Evolutionary conservation across 768 basidiomycete species (phyloP).

Genomic region (Leccinum subtestaceum): DNA sequence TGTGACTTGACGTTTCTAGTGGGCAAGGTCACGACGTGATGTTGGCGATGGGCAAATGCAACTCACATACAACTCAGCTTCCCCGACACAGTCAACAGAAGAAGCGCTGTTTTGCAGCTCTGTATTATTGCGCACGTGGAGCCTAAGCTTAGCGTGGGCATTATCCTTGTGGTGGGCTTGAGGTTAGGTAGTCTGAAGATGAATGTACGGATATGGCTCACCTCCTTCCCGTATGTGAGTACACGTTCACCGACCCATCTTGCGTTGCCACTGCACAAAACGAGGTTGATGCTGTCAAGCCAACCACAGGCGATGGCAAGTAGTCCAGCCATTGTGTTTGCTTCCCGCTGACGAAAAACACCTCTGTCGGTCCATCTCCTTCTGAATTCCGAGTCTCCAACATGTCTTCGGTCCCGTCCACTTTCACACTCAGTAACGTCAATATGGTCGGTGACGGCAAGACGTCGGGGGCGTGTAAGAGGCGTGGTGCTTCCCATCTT

Average conservation of each 20-base stretch:
- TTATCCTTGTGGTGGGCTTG: constrained; percentile 47
- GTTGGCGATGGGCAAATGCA: neutral
- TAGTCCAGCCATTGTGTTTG: constrained; percentile 90
- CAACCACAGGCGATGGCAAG: constrained; percentile 68
- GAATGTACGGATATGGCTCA: constrained; percentile 32
- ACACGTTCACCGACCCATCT: constrained; percentile 80
- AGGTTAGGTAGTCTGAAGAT: neutral
- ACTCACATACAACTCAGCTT: constrained; percentile 74
- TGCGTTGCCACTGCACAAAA: constrained; percentile 78
- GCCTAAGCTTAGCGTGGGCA: constrained; percentile 75
- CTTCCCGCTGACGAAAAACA: constrained; percentile 61
- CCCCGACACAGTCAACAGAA: constrained; percentile 72
- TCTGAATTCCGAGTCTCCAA: constrained; percentile 81
- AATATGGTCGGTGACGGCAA: constrained; percentile 55
- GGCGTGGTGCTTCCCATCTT: constrained; percentile 17
- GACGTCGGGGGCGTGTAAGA: constrained; percentile 20
- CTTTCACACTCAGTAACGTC: constrained; percentile 53
- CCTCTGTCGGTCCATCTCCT: constrained; percentile 60
- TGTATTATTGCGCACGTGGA: constrained; percentile 68
- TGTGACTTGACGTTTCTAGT: constrained; percentile 77
- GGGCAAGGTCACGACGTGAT: constrained; percentile 4
- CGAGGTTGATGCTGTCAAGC: constrained; percentile 55
- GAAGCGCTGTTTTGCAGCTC: constrained; percentile 57
- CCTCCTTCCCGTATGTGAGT: constrained; percentile 83
- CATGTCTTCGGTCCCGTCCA: constrained; percentile 66